Percentiles rank a stretch among this genome's conserved stretches.
These are phyloP conservation scores for Hypoxylon sp. DNA, from an alignment of 2,329 filamentous ascomycete genomes.

Conservation along the genomic window DNA sequence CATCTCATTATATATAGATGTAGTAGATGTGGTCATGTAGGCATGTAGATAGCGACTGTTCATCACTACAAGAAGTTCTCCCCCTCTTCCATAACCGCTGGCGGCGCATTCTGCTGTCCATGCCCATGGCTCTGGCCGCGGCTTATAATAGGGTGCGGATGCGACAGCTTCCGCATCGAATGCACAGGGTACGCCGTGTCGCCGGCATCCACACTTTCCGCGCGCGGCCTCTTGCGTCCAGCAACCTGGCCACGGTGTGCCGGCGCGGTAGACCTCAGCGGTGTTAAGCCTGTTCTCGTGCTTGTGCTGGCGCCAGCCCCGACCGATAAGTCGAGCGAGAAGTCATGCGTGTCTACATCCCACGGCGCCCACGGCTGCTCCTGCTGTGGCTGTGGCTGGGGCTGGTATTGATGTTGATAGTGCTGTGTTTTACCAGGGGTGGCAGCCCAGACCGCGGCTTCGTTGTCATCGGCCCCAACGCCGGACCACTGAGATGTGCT, in stretches of 20 bases:
- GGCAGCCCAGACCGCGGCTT: not conserved
- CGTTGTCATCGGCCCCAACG: slow-evolving; percentile 2
- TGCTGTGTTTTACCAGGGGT: not conserved
- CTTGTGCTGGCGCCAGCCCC: slow-evolving; percentile 21
- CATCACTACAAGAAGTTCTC: slow-evolving; percentile 32
- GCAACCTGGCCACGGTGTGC: slow-evolving; percentile 29
- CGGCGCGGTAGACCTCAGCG: slow-evolving; percentile 28
- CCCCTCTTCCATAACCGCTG: slow-evolving; percentile 48
- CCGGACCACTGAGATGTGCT: slow-evolving; percentile 40
- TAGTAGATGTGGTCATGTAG: not conserved
- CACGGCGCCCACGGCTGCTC: slow-evolving; percentile 47
- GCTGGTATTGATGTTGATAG: slow-evolving; percentile 19
- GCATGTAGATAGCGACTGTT: not conserved
- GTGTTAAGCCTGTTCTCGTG: slow-evolving; percentile 46
- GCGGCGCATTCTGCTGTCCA: slow-evolving; percentile 36
- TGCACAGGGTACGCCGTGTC: slow-evolving; percentile 45
- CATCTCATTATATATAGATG: not conserved
- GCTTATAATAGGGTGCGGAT: slow-evolving; percentile 31
- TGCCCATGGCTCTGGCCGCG: slow-evolving; percentile 13
- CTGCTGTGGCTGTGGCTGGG: slow-evolving; percentile 9
- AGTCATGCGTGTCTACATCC: slow-evolving; percentile 38
- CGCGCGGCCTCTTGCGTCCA: slow-evolving; percentile 55
- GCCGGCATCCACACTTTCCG: slow-evolving; percentile 51
- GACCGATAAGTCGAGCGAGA: slow-evolving; percentile 34
- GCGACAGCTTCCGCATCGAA: slow-evolving; percentile 52